These are phyloP conservation scores for Aspergillus bombycis DNA, from an alignment of 2,329 filamentous ascomycete genomes.

Conservation along the genomic window DNA sequence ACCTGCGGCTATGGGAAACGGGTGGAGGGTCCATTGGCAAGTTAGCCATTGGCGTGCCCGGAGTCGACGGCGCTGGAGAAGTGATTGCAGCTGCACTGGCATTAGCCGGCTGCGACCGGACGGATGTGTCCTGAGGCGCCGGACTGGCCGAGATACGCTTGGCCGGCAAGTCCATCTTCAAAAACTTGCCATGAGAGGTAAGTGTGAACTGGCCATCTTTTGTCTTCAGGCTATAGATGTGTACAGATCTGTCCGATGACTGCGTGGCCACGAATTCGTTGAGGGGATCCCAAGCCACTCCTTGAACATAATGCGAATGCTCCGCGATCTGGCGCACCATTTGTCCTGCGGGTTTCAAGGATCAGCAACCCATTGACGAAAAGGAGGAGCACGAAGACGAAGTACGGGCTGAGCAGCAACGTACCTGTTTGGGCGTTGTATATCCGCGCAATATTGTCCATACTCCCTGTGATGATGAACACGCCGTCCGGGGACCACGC, in stretches of 20 bases:
- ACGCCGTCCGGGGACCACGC: conserved; percentile 97
- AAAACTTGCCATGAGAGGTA: conserved; percentile 75
- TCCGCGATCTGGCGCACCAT: conserved; percentile 92
- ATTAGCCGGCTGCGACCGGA: conserved; percentile 35
- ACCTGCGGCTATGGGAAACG: conserved; percentile 89
- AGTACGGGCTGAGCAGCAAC: conserved; percentile 27
- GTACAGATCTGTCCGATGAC: conserved; percentile 95
- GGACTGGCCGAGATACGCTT: conserved; percentile 89
- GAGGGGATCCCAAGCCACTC: conserved; percentile 95
- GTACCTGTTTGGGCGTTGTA: conserved; percentile 90
- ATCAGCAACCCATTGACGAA: conserved; percentile 23
- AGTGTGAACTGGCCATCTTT: conserved; percentile 96
- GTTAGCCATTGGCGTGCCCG: conserved; percentile 88
- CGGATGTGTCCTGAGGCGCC: conserved; percentile 75
- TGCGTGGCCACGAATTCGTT: conserved; percentile 99
- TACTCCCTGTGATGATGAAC: conserved; percentile 97
- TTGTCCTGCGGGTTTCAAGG: conserved; percentile 49
- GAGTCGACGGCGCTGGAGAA: conserved; percentile 87
- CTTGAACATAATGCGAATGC: conserved; percentile 97
- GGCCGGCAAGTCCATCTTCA: conserved; percentile 90
- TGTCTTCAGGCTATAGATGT: conserved; percentile 93
- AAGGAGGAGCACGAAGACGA: neutral
- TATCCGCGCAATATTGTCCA: conserved; percentile 97
- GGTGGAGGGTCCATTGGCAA: conserved; percentile 96
- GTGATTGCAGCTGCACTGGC: conserved; percentile 60